These are phyloP conservation scores for Aspergillus sojae DNA, from an alignment of 2,329 filamentous ascomycete genomes.

Conservation along the genomic window DNA sequence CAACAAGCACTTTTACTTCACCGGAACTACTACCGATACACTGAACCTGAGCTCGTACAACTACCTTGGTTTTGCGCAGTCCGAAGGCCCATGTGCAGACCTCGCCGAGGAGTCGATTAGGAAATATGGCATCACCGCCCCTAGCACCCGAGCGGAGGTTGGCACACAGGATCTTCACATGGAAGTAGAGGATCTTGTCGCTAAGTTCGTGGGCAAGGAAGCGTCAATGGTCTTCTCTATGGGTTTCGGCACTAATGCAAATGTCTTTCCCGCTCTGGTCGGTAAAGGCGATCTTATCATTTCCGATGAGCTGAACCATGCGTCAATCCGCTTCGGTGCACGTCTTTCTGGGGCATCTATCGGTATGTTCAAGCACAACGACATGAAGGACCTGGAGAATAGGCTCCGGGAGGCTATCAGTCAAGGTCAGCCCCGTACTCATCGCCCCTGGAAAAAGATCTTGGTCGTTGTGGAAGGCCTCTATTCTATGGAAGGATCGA, in stretches of 20 bases:
- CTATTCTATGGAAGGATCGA: slow-evolving; percentile 99
- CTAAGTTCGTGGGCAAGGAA: slow-evolving; percentile 90
- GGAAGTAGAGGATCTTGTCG: slow-evolving; percentile 88
- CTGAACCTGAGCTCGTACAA: slow-evolving; percentile 99
- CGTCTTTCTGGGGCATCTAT: slow-evolving; percentile 95
- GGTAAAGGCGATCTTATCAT: slow-evolving; percentile 92
- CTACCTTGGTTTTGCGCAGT: slow-evolving; percentile 97
- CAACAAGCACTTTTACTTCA: slow-evolving; percentile 86
- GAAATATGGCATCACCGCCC: slow-evolving; percentile 81
- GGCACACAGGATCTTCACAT: slow-evolving; percentile 85
- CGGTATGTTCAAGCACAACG: slow-evolving; percentile 95
- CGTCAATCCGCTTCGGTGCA: slow-evolving; percentile 93
- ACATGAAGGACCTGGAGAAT: slow-evolving; percentile 84
- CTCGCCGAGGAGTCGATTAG: slow-evolving; percentile 82
- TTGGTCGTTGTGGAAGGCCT: slow-evolving; percentile 93
- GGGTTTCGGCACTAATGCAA: slow-evolving; percentile 96
- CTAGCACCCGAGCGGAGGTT: slow-evolving; percentile 78
- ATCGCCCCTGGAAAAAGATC: slow-evolving; percentile 99
- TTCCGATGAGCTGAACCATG: slow-evolving; percentile 96
- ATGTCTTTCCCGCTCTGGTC: slow-evolving; percentile 87
- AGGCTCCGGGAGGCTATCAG: slow-evolving; percentile 90
- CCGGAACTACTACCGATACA: slow-evolving; percentile 89
- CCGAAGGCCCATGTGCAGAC: slow-evolving; percentile 93
- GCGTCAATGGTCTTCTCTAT: slow-evolving; percentile 97
- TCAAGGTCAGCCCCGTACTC: slow-evolving; percentile 95